These are phyloP conservation scores for Acacia melanoxylon DNA, from an alignment of 306 rosid genomes.

Conservation along the genomic window DNA sequence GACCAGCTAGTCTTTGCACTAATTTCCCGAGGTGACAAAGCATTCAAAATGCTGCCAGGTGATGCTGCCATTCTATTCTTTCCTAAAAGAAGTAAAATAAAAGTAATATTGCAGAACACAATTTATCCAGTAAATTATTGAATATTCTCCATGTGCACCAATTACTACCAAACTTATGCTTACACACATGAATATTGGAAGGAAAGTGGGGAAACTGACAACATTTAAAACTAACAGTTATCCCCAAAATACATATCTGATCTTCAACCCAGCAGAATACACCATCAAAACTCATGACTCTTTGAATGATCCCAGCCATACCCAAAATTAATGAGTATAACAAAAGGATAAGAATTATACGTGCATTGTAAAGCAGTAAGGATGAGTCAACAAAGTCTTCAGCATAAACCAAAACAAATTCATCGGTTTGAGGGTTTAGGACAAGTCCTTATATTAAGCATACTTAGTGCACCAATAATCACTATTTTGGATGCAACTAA, in stretches of 20 bases:
- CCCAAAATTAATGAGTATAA: slow-evolving; percentile 13
- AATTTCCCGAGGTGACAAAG: slow-evolving; percentile 37
- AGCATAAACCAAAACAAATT: slow-evolving; percentile 17
- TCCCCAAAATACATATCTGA: background rate
- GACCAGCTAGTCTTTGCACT: slow-evolving; percentile 46
- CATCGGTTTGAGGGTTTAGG: background rate
- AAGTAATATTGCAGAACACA: slow-evolving; percentile 21
- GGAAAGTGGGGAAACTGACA: background rate
- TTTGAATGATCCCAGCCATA: slow-evolving; percentile 16
- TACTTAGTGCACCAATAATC: background rate
- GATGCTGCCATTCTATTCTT: slow-evolving; percentile 44
- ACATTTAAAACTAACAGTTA: slow-evolving; percentile 9
- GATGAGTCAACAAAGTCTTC: slow-evolving; percentile 15
- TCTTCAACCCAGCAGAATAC: slow-evolving; percentile 17
- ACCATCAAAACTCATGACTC: slow-evolving; percentile 20
- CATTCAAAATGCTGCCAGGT: slow-evolving; percentile 51
- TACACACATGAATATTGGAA: slow-evolving; percentile 14
- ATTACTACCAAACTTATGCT: slow-evolving; percentile 14
- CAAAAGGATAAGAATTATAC: background rate
- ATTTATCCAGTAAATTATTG: slow-evolving; percentile 24
- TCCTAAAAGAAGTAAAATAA: slow-evolving; percentile 37
- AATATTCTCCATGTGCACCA: slow-evolving; percentile 19
- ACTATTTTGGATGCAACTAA: background rate
- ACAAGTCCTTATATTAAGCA: slow-evolving; percentile 7
- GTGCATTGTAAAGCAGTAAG: slow-evolving; percentile 1